phyloP scores from a whole-genome alignment of 2,329 filamentous ascomycete genomes.

The Rachicladosporium sp. region DNA sequence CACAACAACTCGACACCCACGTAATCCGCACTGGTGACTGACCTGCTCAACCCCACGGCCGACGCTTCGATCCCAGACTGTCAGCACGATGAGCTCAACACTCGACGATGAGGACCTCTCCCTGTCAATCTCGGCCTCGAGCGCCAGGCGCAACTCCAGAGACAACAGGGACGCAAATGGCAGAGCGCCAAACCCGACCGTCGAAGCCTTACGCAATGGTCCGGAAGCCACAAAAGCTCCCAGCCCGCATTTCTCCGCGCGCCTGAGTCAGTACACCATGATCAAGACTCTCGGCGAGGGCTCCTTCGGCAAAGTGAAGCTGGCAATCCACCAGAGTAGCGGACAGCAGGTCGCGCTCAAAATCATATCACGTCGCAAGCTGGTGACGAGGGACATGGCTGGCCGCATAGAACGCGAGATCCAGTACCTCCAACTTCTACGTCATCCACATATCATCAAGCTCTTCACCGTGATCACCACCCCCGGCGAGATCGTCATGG shows the following conservation, averaged over 20 bases:
- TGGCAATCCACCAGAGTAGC: slow-evolving; percentile 83
- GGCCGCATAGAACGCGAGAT: slow-evolving; percentile 96
- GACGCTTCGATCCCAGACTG: not conserved
- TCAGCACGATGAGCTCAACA: slow-evolving; percentile 23
- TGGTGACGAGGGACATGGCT: slow-evolving; percentile 95
- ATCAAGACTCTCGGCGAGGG: slow-evolving; percentile 87
- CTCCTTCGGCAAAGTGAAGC: slow-evolving; percentile 96
- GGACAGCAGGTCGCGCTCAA: slow-evolving; percentile 94
- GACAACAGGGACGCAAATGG: slow-evolving; percentile 25
- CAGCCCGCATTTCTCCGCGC: slow-evolving; percentile 23
- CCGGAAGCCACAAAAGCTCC: no score
- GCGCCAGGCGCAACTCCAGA: slow-evolving; percentile 15
- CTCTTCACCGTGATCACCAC: slow-evolving; percentile 96
- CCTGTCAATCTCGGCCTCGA: slow-evolving; percentile 21
- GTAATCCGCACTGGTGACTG: no score
- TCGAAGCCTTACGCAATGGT: slow-evolving; percentile 5
- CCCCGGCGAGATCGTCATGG: slow-evolving; percentile 92
- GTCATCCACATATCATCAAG: slow-evolving; percentile 98
- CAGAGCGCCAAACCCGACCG: slow-evolving; percentile 4
- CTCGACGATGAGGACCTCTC: slow-evolving; percentile 30
- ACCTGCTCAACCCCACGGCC: no score
- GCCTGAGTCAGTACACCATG: slow-evolving; percentile 84
- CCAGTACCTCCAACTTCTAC: slow-evolving; percentile 86
- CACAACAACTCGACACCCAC: no score
- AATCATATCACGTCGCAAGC: slow-evolving; percentile 91